Percentiles rank a stretch among this genome's conserved stretches.
Conservation (phyloP, 192 early-diverging fungal genomes). For the Mortierella antarctica region DNA sequence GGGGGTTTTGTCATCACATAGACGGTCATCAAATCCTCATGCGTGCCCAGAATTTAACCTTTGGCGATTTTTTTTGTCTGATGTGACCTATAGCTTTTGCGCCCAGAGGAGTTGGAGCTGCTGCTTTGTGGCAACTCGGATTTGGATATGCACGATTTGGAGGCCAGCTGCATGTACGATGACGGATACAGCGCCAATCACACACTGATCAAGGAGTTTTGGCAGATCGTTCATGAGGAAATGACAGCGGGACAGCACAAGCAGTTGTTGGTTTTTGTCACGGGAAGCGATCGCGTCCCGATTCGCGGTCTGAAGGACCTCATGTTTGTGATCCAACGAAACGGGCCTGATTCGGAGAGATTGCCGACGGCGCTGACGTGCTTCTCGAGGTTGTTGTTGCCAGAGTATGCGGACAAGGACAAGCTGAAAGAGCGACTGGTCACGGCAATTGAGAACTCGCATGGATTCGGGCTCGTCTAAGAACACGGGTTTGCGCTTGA, state of each 20-base stretch:
- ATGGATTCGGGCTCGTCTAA: constrained; percentile 94
- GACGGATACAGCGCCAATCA: constrained; percentile 82
- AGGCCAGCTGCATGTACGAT: constrained; percentile 81
- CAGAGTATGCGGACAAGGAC: constrained; percentile 78
- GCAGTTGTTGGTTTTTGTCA: constrained; percentile 88
- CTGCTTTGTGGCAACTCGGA: constrained; percentile 74
- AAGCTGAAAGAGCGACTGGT: constrained; percentile 81
- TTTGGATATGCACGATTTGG: constrained; percentile 78
- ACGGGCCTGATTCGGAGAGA: constrained; percentile 90
- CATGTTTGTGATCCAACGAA: constrained; percentile 95
- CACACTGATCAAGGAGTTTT: constrained; percentile 80
- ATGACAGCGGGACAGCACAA: constrained; percentile 74
- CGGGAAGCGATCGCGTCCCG: constrained; percentile 90
- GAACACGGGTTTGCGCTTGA: background rate
- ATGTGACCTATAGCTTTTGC: constrained; percentile 36
- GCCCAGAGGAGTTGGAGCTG: constrained; percentile 79
- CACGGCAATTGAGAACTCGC: constrained; percentile 91
- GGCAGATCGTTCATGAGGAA: constrained; percentile 77
- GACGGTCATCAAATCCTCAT: background rate
- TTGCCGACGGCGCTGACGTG: constrained; percentile 93
- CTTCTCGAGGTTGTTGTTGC: constrained; percentile 89
- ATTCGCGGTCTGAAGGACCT: constrained; percentile 81
- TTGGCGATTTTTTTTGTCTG: background rate
- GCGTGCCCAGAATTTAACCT: no score
- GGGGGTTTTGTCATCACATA: constrained; percentile 7